Evolutionary conservation across 192 early-diverging fungal species (phyloP), one percentile per base, ranked within the genome.

Genomic region (Pilaira anomala): DNA sequence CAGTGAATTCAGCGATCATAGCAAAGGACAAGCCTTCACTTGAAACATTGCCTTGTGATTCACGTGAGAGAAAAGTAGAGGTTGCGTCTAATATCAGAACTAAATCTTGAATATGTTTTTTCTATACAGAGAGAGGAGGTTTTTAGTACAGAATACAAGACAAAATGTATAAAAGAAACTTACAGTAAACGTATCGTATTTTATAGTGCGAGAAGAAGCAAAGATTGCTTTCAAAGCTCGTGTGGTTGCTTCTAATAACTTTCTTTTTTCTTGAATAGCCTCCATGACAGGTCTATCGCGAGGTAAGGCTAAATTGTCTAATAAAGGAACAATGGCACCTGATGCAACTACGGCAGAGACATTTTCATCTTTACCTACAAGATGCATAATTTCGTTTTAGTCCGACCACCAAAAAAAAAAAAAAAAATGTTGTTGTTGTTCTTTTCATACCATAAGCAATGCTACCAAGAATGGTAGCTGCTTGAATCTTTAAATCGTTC

Each of bases 151-250:
- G 11, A 40, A 40, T 18, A 19, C 18, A 45, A 45, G 0, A 44
- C 13, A 11, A 45, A 45, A 6, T 30, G 18, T 30, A 14, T 1
- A 21, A 21, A 1, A 14, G 13, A 11, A 33, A 40, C 56, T 62
- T 76, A 84, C 82, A 45, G 62, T 68, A 63, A 80, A 85, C 0
- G 80, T 52, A 39, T 81, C 78, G 42, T 76, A 70, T 11, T 78
- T 77, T 25, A 78, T 73, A n/a, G 76, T 77, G 14, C 76, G 76
- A 18, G 81, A 74, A 9, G 78, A 81, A 16, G 77, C 79, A 61
- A 86, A 85, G 13, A 90, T 82, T 13, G 86, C 78, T 63, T 85
- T 86, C 9, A 91, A 55, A 18, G 88, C 87, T 26, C 90, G 62
- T 8, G 86, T 81, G 9, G 79, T 65, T 0, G 90, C 86, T 60